A percentile compares a stretch with the other conserved stretches of the same genome.
Evolutionary conservation across 306 rosid genomes (phyloP).

Genomic region (Cucurbita pepo): DNA sequence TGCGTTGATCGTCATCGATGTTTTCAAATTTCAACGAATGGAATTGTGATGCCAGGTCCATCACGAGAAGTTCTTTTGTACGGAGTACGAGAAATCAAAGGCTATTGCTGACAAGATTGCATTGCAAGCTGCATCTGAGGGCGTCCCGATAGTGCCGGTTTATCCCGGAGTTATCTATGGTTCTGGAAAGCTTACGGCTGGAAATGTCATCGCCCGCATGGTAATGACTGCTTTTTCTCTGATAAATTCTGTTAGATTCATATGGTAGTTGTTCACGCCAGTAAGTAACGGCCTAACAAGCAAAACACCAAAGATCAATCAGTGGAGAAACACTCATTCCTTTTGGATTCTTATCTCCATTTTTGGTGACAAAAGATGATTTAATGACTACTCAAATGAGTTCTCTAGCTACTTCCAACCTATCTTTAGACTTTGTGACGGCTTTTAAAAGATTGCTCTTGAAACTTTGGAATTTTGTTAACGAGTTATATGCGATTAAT

Average conservation of each 20-base stretch:
- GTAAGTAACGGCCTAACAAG: background rate
- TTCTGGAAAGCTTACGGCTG: slow-evolving; percentile 74
- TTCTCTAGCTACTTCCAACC: background rate
- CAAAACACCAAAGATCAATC: background rate
- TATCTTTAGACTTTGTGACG: too few species aligned
- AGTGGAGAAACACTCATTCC: background rate
- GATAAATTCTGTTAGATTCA: background rate
- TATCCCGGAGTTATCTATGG: slow-evolving; percentile 94
- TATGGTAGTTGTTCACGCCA: background rate
- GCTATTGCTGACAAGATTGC: slow-evolving; percentile 59
- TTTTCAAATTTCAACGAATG: background rate
- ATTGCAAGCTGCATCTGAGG: slow-evolving; percentile 48
- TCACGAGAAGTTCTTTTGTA: slow-evolving; percentile 58
- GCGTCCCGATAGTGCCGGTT: slow-evolving; percentile 42
- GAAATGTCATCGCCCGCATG: slow-evolving; percentile 57
- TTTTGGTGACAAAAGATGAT: background rate
- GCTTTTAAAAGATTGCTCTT: background rate
- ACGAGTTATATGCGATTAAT: background rate
- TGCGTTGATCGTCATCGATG: background rate
- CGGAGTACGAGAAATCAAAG: slow-evolving; percentile 89
- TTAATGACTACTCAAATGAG: background rate
- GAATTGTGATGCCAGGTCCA: slow-evolving; percentile 29
- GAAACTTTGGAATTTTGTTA: background rate
- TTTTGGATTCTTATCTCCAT: background rate
- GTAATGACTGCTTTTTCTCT: slow-evolving; percentile 16